A percentile compares a stretch with the other conserved stretches of the same genome.
Conservation (phyloP, 2,329 filamentous ascomycete species). For the Colletotrichum simmondsii region DNA sequence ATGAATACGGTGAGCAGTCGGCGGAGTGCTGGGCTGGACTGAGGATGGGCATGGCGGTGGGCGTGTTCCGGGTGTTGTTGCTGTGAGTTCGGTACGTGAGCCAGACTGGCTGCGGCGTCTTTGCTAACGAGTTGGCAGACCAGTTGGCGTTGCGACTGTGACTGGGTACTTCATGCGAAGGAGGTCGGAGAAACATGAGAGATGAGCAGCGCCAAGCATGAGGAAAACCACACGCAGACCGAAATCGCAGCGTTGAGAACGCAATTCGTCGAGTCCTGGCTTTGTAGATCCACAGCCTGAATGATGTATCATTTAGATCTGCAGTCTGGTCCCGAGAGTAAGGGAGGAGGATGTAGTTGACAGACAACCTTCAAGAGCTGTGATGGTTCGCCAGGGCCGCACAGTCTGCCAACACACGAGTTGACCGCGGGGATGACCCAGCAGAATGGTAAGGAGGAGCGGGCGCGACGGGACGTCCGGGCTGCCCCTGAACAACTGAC, state of each 20-base stretch:
- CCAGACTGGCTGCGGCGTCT: not conserved
- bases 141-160: not conserved
- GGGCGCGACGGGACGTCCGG: constrained; percentile 13
- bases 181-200: not conserved
- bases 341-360: not conserved
- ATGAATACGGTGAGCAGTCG: not conserved
- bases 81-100: not conserved
- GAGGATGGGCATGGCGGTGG: not conserved
- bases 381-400: not conserved
- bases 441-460: constrained; percentile 24
- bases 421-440: constrained; percentile 4
- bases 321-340: not conserved
- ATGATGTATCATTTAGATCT: not conserved
- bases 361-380: not conserved
- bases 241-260: not conserved
- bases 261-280: not conserved
- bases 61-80: not conserved
- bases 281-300: not conserved
- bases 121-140: not conserved
- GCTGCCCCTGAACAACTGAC: not conserved
- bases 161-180: not conserved
- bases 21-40: not conserved
- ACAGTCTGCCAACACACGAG: not conserved
- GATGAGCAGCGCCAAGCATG: not conserved
- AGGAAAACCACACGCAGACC: not conserved